Conservation (phyloP, 1,284 basidiomycete genomes). For the Cryptococcus hybrid region DNA sequence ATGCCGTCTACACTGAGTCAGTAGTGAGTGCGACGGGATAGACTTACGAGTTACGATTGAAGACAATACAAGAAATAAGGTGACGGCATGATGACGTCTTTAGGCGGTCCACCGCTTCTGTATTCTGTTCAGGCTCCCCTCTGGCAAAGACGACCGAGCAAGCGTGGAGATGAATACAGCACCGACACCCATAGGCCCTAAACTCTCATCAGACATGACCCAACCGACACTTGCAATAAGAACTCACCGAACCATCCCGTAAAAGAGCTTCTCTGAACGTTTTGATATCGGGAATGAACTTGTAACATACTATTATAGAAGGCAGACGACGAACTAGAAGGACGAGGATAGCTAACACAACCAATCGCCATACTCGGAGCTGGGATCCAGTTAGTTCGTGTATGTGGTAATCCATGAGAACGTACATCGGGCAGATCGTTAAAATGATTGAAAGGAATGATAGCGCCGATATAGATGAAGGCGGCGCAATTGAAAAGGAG, state of each 20-base stretch:
- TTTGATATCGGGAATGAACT: constrained; percentile 90
- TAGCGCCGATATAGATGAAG: constrained; percentile 90
- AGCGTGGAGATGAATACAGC: constrained; percentile 91
- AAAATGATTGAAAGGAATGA: constrained; percentile 87
- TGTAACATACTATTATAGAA: constrained; percentile 74
- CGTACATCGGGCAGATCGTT: constrained; percentile 55
- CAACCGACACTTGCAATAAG: neutral
- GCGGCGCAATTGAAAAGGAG: constrained; percentile 78
- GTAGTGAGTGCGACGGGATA: neutral
- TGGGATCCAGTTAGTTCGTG: constrained; percentile 3
- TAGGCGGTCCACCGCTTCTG: constrained; percentile 64
- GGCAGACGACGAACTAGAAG: constrained; percentile 80
- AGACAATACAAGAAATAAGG: constrained; percentile 85
- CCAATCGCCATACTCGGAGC: constrained; percentile 75
- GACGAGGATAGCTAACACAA: constrained; percentile 75
- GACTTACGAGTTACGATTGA: constrained; percentile 75
- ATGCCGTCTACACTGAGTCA: constrained; percentile 64
- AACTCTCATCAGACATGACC: neutral
- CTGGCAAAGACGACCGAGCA: constrained; percentile 67
- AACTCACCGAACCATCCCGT: constrained; percentile 75
- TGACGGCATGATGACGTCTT: constrained; percentile 81
- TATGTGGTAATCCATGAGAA: neutral
- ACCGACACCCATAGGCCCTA: constrained; percentile 71
- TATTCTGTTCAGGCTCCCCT: constrained; percentile 52
- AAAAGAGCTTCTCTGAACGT: constrained; percentile 75